These are phyloP conservation scores for Saccharomyces eubayanus DNA, from an alignment of 805 yeast species.

Conservation along the genomic window DNA sequence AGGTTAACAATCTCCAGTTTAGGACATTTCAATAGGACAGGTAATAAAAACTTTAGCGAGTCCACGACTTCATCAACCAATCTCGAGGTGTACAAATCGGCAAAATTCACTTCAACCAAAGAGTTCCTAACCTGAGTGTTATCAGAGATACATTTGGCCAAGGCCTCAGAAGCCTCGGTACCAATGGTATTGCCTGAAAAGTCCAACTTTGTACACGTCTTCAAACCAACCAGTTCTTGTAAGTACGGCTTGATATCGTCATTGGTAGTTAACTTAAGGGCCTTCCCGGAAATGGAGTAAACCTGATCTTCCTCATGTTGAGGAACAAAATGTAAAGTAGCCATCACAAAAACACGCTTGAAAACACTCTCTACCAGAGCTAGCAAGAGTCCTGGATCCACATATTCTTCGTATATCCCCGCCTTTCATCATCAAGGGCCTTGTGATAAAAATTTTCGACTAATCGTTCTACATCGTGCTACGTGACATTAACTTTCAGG, in stretches of 20 bases:
- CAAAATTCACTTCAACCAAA: constrained; percentile 65
- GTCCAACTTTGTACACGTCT: constrained; percentile 48
- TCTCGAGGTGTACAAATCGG: constrained; percentile 92
- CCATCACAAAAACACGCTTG: constrained; percentile 23
- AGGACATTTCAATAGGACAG: constrained; percentile 61
- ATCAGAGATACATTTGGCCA: constrained; percentile 47
- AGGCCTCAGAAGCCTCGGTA: constrained; percentile 69
- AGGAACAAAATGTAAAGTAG: constrained; percentile 34
- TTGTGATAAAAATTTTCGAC: neutral
- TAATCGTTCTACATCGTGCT: neutral
- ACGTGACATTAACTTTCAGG: neutral
- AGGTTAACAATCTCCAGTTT: constrained; percentile 67
- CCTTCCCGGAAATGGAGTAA: constrained; percentile 64
- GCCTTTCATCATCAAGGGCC: neutral
- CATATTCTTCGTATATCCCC: neutral
- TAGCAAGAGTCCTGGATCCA: neutral
- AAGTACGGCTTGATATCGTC: constrained; percentile 68
- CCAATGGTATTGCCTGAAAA: constrained; percentile 93
- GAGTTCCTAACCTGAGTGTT: constrained; percentile 34
- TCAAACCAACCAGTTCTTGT: constrained; percentile 40
- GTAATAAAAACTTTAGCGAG: constrained; percentile 63
- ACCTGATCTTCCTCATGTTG: constrained; percentile 39
- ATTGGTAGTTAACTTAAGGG: constrained; percentile 62
- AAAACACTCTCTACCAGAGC: neutral
- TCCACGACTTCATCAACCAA: constrained; percentile 90